Evolutionary conservation across 208 protist species (phyloP).

Genomic region (Trypanosoma scelopori): DNA sequence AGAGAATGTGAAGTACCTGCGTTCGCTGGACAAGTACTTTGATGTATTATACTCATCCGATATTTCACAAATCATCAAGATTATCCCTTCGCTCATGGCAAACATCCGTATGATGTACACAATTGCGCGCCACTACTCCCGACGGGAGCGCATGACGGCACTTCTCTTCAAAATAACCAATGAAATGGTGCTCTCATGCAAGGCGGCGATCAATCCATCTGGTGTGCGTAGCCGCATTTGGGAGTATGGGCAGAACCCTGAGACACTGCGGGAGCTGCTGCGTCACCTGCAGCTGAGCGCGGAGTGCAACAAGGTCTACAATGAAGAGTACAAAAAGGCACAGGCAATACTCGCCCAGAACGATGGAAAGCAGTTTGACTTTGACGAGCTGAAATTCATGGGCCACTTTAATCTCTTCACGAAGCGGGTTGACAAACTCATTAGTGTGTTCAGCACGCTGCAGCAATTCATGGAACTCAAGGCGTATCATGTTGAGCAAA

Average conservation of each 20-base stretch:
- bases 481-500: slow-evolving; percentile 93
- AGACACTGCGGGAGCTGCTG: slow-evolving; percentile 79
- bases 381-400: slow-evolving; percentile 96
- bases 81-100: slow-evolving; percentile 94
- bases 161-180: slow-evolving; percentile 98
- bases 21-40: slow-evolving; percentile 95
- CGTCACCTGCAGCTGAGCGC: slow-evolving; percentile 86
- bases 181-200: slow-evolving; percentile 95
- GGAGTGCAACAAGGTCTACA: slow-evolving; percentile 93
- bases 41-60: slow-evolving; percentile 95
- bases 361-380: slow-evolving; percentile 87
- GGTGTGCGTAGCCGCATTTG: slow-evolving; percentile 88
- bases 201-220: slow-evolving; percentile 89
- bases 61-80: slow-evolving; percentile 92
- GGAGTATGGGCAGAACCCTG: slow-evolving; percentile 84
- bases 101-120: slow-evolving; percentile 98
- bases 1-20: slow-evolving; percentile 98
- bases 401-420: slow-evolving; percentile 98
- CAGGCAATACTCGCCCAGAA: slow-evolving; percentile 84
- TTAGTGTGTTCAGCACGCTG: slow-evolving; percentile 95
- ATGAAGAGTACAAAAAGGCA: slow-evolving; percentile 90
- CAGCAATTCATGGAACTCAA: slow-evolving; percentile 96
- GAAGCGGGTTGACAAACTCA: slow-evolving; percentile 96
- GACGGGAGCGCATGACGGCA: slow-evolving; percentile 93
- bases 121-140: slow-evolving; percentile 96